Evolutionary conservation across 164 flowering plant species (phyloP), one percentile per base, ranked within the genome.

Genomic region (Magnolia sinica): DNA sequence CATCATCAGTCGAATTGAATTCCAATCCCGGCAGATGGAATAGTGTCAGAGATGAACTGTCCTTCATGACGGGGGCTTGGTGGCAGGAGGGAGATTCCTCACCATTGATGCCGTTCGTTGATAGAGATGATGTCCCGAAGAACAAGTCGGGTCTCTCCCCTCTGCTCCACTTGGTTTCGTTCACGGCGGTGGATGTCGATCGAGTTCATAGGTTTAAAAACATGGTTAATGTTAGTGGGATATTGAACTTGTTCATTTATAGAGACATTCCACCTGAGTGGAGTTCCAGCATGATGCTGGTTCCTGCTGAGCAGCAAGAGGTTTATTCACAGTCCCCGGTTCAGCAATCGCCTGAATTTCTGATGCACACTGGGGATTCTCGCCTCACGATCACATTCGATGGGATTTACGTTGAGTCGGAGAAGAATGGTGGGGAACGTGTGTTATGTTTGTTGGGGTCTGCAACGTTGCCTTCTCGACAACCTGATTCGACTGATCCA

Each of bases 21-120:
- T 80, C 83, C 75, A 85, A 82, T 76, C 79, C 70, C 49, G 70
- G 70, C 68, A 81, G 83, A 70, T 63, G 72, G 20, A 70, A 76
- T 68, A 79, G 75, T 11, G 78, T 92, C 1, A 84, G 80, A 78
- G 78, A 87, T 71, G 89, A 81, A 73, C 77, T 90, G 6, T 77
- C 81, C 52, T 86, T 93, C 71, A 23, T 74, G 31, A 81, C 85
- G 84, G 97, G 97, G 45, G 95, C 90, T 84, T 93, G 97, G 97
- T 77, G 52, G 69, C 94, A 93, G 75, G 84, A 79, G 2, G 71
- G 49, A 2, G 81, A 78, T 68, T 81, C 72, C 8, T 82, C 89
- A 65, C 94, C 97, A 4, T 77, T 94, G 72, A 73, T 92, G 84
- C 95, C 98, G 4, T 91, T 87, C 73, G 85, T 82, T 77, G 83